phyloP scores from a whole-genome alignment of 2,329 filamentous ascomycete species.

The Penicillium verrucosum region DNA sequence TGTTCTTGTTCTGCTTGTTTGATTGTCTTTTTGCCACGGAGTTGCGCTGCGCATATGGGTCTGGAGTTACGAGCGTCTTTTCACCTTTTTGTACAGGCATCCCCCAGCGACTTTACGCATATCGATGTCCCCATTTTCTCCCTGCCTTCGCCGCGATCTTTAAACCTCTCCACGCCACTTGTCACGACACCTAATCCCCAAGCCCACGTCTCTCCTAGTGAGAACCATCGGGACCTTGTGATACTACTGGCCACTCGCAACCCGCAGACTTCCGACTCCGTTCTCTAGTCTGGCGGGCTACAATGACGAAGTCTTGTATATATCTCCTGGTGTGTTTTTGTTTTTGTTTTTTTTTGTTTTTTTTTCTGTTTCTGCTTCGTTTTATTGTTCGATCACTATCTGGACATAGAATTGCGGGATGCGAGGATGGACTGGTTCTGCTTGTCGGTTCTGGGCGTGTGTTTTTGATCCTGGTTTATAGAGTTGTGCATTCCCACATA shows the following conservation, averaged over 20 bases:
- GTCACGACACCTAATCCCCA: not conserved
- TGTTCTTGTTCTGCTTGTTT: not conserved
- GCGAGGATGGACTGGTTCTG: not conserved
- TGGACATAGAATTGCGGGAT: slow-evolving; percentile 6
- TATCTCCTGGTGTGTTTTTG: not conserved
- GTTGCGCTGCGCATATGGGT: slow-evolving; percentile 10
- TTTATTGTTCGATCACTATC: not conserved
- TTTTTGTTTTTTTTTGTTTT: not conserved
- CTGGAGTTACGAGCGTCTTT: slow-evolving; percentile 10
- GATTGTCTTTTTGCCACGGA: slow-evolving; percentile 2
- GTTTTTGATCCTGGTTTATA: not conserved
- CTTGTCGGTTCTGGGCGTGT: not conserved
- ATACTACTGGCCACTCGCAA: not conserved
- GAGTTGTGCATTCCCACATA: slow-evolving; percentile 5
- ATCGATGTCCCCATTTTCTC: not conserved
- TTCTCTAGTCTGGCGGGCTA: not conserved
- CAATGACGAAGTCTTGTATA: not conserved
- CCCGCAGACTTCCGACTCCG: not conserved
- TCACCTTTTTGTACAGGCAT: slow-evolving; percentile 5
- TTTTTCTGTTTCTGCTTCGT: not conserved
- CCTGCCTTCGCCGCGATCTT: not conserved
- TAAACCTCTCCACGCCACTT: not conserved
- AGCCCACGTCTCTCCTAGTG: not conserved
- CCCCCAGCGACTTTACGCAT: not conserved
- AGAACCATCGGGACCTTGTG: not conserved